Percentiles rank a stretch among this genome's conserved stretches.
Evolutionary conservation across 495 filamentous ascomycete genomes (phyloP).

Genomic region (Penicillium samsonianum): DNA sequence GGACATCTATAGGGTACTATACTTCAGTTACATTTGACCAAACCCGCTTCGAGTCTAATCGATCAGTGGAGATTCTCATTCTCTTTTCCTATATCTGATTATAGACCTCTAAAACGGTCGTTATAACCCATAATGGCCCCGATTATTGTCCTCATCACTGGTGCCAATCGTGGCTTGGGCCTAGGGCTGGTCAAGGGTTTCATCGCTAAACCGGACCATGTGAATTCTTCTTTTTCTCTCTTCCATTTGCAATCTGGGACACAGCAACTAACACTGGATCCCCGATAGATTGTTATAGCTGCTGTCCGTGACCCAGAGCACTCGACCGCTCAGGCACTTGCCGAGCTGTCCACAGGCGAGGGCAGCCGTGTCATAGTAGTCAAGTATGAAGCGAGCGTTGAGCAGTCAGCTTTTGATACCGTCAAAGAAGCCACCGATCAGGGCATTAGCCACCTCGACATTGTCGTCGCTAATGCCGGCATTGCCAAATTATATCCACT

Average conservation of each 20-base stretch:
- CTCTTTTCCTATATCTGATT: neutral
- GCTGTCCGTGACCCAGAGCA: slow-evolving; percentile 38
- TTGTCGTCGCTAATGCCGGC: slow-evolving; percentile 55
- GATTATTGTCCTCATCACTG: neutral
- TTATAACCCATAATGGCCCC: neutral
- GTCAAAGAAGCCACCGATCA: slow-evolving; percentile 27
- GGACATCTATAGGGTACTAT: neutral
- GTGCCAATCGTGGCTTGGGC: neutral
- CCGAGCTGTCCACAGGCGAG: slow-evolving; percentile 25
- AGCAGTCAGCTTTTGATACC: slow-evolving; percentile 24
- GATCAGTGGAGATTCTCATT: neutral
- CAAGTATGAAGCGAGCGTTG: slow-evolving; percentile 41
- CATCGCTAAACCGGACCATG: neutral
- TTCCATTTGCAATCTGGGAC: neutral
- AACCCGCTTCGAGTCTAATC: neutral
- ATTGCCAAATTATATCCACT: slow-evolving; percentile 26
- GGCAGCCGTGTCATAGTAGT: slow-evolving; percentile 42
- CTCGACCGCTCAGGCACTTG: slow-evolving; percentile 16
- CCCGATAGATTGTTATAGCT: slow-evolving; percentile 44
- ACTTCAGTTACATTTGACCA: neutral
- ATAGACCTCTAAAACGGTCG: neutral
- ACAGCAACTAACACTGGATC: neutral
- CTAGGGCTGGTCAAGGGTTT: neutral
- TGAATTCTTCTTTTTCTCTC: neutral
- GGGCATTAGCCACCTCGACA: slow-evolving; percentile 43